Evolutionary conservation across 106 monocot species (phyloP).

Genomic region (Triglochin maritima): DNA sequence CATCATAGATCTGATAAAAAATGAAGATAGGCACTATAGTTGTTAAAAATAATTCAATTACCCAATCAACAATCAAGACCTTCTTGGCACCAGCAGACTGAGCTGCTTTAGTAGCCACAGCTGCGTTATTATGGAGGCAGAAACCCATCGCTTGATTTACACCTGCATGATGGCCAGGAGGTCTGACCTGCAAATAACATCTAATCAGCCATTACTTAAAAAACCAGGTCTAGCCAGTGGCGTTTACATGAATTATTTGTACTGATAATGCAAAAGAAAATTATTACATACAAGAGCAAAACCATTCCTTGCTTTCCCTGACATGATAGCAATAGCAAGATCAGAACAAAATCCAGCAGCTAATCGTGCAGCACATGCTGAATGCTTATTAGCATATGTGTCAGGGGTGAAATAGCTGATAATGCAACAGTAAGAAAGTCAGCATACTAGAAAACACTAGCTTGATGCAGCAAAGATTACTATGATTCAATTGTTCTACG

Average conservation of each 20-base stretch:
- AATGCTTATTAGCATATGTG: constrained; percentile 91
- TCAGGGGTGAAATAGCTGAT: constrained; percentile 93
- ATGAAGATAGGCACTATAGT: background rate
- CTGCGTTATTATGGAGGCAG: constrained; percentile 96
- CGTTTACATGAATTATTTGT: too few species aligned
- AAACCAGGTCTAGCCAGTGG: too few species aligned
- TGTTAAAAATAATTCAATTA: constrained; percentile 18
- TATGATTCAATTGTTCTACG: too few species aligned
- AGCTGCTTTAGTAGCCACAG: constrained; percentile 85
- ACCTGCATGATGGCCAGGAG: constrained; percentile 99
- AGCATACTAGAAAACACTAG: too few species aligned
- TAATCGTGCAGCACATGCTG: constrained; percentile 86
- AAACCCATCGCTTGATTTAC: constrained; percentile 94
- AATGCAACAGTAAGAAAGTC: background rate
- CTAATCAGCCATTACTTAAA: background rate
- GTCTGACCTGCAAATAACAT: constrained; percentile 56
- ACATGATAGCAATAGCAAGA: constrained; percentile 70
- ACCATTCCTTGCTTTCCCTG: constrained; percentile 60
- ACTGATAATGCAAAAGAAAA: background rate
- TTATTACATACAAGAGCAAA: constrained; percentile 75
- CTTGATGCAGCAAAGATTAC: too few species aligned
- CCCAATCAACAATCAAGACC: constrained; percentile 98
- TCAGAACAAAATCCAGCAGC: constrained; percentile 95
- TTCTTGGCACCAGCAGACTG: constrained; percentile 83
- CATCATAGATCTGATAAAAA: background rate